Percentiles rank a stretch among this genome's conserved stretches.
Conservation (phyloP, 2,329 filamentous ascomycete genomes). For the Esteya vermicola region DNA sequence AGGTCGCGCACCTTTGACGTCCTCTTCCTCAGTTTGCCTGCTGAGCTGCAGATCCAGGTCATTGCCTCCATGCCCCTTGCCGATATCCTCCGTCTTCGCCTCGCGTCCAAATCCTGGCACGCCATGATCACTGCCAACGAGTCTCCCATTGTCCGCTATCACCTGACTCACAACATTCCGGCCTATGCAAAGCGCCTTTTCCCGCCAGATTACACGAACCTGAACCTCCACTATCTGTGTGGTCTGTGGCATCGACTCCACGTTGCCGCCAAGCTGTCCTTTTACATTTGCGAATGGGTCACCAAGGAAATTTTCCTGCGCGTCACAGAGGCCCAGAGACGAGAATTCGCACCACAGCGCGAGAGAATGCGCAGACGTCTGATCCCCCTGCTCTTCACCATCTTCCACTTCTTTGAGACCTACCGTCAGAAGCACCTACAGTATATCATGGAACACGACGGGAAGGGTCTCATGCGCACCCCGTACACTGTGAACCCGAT, state of each 20-base stretch:
- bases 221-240: conserved; percentile 47
- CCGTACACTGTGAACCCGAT: conserved; percentile 50
- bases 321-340: conserved; percentile 37
- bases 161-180: conserved; percentile 44
- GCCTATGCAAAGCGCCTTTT: conserved; percentile 46
- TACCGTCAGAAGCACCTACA: conserved; percentile 45
- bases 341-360: conserved; percentile 44
- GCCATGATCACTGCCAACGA: conserved; percentile 46
- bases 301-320: conserved; percentile 51
- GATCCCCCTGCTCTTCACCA: conserved; percentile 48
- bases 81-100: conserved; percentile 43
- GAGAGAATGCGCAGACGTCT: conserved; percentile 51
- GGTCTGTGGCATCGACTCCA: conserved; percentile 52
- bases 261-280: conserved; percentile 47
- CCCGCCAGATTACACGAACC: conserved; percentile 31
- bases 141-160: conserved; percentile 44
- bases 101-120: conserved; percentile 45
- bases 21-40: conserved; percentile 43
- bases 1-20: conserved; percentile 34
- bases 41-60: conserved; percentile 49
- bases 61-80: conserved; percentile 44
- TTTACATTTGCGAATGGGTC: conserved; percentile 48
- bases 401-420: conserved; percentile 55
- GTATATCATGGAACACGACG: conserved; percentile 36
- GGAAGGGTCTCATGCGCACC: conserved; percentile 33